These are phyloP conservation scores for Hortiboletus flavorubellus DNA, from an alignment of 768 basidiomycete species.

Conservation along the genomic window DNA sequence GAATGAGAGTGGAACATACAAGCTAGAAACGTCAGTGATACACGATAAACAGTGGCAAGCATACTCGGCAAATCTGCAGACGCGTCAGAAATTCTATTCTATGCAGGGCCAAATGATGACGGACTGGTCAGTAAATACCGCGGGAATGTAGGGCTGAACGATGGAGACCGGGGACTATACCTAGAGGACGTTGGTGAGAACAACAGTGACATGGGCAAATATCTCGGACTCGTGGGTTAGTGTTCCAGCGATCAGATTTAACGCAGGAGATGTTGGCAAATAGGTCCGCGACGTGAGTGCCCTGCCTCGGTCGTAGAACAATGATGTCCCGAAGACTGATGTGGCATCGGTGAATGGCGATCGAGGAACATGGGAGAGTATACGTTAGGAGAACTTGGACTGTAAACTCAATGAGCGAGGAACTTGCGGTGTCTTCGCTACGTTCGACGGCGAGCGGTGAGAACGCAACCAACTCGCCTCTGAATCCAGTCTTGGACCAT, in stretches of 20 bases:
- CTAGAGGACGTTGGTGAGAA: conserved; percentile 84
- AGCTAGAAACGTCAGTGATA: conserved; percentile 42
- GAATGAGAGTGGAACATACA: conserved; percentile 45
- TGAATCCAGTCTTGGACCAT: conserved; percentile 73
- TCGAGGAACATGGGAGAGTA: conserved; percentile 86
- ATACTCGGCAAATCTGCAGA: conserved; percentile 70
- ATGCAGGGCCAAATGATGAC: conserved; percentile 89
- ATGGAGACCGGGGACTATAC: conserved; percentile 87
- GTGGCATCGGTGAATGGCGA: conserved; percentile 82
- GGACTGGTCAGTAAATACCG: conserved; percentile 59
- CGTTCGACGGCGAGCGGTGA: conserved; percentile 90
- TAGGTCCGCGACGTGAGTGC: conserved; percentile 43
- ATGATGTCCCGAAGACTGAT: conserved; percentile 77
- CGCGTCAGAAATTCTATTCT: conserved; percentile 36
- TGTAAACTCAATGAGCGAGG: conserved; percentile 46
- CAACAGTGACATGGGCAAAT: conserved; percentile 80
- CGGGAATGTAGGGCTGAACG: conserved; percentile 70
- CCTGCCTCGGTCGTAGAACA: conserved; percentile 68
- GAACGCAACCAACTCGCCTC: conserved; percentile 86
- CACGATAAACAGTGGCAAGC: conserved; percentile 28
- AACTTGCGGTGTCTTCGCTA: conserved; percentile 77
- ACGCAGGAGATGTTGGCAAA: conserved; percentile 82
- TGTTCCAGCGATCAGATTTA: conserved; percentile 76
- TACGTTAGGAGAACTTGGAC: conserved; percentile 67
- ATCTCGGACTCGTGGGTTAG: conserved; percentile 70